phyloP scores from a whole-genome alignment of 2,329 filamentous ascomycete species.

The Keithomyces neogunnii region DNA sequence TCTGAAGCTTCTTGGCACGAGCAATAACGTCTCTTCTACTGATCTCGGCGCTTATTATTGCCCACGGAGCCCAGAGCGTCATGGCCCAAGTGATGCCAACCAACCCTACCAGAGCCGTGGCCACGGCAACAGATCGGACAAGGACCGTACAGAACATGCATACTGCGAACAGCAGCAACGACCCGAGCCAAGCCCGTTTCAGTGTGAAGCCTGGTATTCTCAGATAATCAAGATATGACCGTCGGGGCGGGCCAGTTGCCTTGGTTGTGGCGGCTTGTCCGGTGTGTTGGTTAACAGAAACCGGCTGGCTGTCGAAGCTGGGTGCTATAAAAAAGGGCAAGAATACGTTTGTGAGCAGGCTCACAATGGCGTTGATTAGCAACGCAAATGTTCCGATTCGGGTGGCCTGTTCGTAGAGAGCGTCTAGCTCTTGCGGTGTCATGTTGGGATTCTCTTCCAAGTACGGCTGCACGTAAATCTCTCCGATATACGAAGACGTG shows the following conservation, averaged over 20 bases:
- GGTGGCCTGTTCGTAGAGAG: constrained; percentile 76
- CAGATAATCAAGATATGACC: constrained; percentile 48
- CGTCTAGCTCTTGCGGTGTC: constrained; percentile 65
- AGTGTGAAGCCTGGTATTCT: constrained; percentile 79
- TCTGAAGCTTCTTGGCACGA: constrained; percentile 27
- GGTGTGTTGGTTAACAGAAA: constrained; percentile 5
- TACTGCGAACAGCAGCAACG: constrained; percentile 72
- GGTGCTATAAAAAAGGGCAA: constrained; percentile 81
- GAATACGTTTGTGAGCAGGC: constrained; percentile 71
- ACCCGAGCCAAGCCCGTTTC: constrained; percentile 77
- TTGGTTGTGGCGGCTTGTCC: background rate
- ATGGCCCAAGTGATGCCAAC: constrained; percentile 90
- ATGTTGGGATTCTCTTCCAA: constrained; percentile 72
- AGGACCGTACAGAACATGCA: constrained; percentile 81
- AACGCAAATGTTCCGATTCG: constrained; percentile 83
- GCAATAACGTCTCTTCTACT: constrained; percentile 63
- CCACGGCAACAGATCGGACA: constrained; percentile 60
- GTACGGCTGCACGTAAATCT: constrained; percentile 82
- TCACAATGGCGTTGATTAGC: constrained; percentile 79
- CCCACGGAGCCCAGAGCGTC: constrained; percentile 90
- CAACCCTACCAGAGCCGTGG: constrained; percentile 69
- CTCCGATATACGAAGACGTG: constrained; percentile 86
- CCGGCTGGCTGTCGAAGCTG: constrained; percentile 52
- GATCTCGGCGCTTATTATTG: constrained; percentile 89
- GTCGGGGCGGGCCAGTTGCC: constrained; percentile 10